Conservation (phyloP, 1,284 basidiomycete genomes). For the Ustilago sp. region DNA sequence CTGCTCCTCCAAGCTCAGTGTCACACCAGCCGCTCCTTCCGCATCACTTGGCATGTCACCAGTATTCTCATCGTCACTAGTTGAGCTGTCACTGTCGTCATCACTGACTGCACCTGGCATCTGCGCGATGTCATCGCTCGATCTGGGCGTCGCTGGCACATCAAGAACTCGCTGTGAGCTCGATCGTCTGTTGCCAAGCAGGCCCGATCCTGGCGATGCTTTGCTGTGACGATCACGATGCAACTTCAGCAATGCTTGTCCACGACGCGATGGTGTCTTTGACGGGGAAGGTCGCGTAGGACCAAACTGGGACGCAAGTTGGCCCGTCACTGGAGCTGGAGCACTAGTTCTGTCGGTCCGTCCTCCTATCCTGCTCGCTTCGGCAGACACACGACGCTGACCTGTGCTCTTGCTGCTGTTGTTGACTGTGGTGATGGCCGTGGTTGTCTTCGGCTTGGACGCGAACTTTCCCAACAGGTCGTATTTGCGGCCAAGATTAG, state of each 20-base stretch:
- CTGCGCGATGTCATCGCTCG: conserved; percentile 33
- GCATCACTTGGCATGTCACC: conserved; percentile 23
- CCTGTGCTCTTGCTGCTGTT: conserved; percentile 6
- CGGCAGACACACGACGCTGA: conserved; percentile 7
- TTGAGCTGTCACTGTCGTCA: conserved; percentile 19
- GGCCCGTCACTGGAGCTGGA: conserved; percentile 6
- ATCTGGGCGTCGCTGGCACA: conserved; percentile 36
- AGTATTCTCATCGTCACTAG: conserved; percentile 27
- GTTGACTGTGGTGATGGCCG: conserved; percentile 2
- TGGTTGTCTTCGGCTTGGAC: conserved; percentile 27
- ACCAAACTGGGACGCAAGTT: conserved; percentile 9
- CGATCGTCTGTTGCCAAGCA: not conserved
- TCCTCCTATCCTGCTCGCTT: conserved; percentile 1
- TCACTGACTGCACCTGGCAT: conserved; percentile 16
- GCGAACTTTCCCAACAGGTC: conserved; percentile 48
- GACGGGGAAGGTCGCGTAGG: conserved; percentile 11
- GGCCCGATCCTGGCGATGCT: conserved; percentile 13
- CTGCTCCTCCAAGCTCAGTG: conserved; percentile 20
- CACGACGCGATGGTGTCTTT: conserved; percentile 18
- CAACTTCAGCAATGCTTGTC: conserved; percentile 34
- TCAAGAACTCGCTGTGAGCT: conserved; percentile 21
- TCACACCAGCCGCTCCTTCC: conserved; percentile 8
- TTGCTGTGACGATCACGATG: conserved; percentile 23
- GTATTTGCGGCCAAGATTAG: conserved; percentile 41
- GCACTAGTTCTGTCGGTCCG: conserved; percentile 11